Evolutionary conservation across 345 rosid genomes (phyloP).

Genomic region (Leavenworthia alabamica): DNA sequence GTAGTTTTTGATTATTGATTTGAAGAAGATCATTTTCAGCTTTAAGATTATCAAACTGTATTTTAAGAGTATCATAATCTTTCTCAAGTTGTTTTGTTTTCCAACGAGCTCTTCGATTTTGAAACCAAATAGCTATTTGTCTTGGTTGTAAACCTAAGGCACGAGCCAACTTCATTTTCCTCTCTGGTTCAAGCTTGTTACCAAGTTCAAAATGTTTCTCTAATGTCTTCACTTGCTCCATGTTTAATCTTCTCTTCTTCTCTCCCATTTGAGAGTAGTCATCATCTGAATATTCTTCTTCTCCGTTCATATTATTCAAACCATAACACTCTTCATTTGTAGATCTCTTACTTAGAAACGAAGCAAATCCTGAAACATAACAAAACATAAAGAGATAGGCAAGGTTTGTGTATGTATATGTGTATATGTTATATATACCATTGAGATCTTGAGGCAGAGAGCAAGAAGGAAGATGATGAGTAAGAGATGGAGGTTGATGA

Average conservation of each 20-base stretch:
- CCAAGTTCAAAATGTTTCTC: conserved; percentile 93
- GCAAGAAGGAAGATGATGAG: no score
- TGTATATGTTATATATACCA: no score
- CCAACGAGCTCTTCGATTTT: conserved; percentile 89
- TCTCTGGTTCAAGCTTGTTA: conserved; percentile 90
- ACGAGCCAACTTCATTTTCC: conserved; percentile 84
- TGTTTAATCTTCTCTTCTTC: conserved; percentile 83
- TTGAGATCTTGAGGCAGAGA: no score
- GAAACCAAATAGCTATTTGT: conserved; percentile 93
- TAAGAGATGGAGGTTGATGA: no score
- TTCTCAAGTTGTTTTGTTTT: conserved; percentile 89
- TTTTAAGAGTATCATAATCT: conserved; percentile 72
- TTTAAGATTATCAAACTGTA: conserved; percentile 63
- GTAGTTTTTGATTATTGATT: conserved; percentile 76
- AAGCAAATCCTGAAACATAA: no score
- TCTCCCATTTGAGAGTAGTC: conserved; percentile 89
- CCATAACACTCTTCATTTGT: conserved; percentile 50
- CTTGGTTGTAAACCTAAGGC: conserved; percentile 88
- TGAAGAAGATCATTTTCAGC: conserved; percentile 65
- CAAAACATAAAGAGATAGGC: no score
- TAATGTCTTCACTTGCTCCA: conserved; percentile 79
- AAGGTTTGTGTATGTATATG: no score
- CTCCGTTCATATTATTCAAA: conserved; percentile 56
- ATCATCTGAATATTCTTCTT: conserved; percentile 79
- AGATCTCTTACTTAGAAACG: conserved; percentile 72